phyloP scores from a whole-genome alignment of 2,329 filamentous ascomycete genomes.

The Colletotrichum kahawae region DNA sequence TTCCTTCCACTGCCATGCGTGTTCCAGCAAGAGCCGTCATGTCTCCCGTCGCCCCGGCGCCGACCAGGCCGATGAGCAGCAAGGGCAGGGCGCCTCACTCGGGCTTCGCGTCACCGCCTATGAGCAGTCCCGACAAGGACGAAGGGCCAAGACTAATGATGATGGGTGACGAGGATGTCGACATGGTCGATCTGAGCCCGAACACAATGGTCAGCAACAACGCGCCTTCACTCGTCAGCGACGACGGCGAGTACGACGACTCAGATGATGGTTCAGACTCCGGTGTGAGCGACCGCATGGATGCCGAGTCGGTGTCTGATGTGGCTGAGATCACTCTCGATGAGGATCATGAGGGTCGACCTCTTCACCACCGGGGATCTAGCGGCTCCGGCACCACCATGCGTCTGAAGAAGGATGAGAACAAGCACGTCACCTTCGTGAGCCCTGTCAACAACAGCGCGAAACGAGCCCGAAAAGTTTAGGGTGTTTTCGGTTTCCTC shows the following conservation, averaged over 20 bases:
- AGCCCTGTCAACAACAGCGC: conserved; percentile 50
- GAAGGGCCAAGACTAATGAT: conserved; percentile 35
- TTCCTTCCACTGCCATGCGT: conserved; percentile 48
- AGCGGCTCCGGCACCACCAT: conserved; percentile 41
- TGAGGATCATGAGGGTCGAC: conserved; percentile 55
- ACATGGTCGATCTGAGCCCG: conserved; percentile 69
- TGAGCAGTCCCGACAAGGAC: conserved; percentile 23
- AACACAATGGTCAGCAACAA: conserved; percentile 75
- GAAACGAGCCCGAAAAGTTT: conserved; percentile 29
- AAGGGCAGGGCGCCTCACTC: conserved; percentile 53
- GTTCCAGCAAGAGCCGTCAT: conserved; percentile 63
- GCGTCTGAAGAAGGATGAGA: conserved; percentile 58
- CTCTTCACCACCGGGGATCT: conserved; percentile 46
- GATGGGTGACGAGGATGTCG: conserved; percentile 51
- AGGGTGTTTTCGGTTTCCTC: background rate
- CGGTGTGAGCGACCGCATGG: conserved; percentile 60
- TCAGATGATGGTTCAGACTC: conserved; percentile 69
- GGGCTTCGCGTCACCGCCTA: conserved; percentile 43
- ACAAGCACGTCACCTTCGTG: conserved; percentile 62
- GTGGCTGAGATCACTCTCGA: conserved; percentile 67
- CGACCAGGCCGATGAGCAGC: conserved; percentile 58
- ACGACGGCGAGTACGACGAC: conserved; percentile 79
- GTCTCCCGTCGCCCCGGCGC: conserved; percentile 48
- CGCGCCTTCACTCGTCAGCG: conserved; percentile 79
- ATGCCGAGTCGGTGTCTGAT: conserved; percentile 64